Evolutionary conservation across 2,329 filamentous ascomycete species (phyloP), one percentile per base, ranked within the genome.

Genomic region (Bipolaris sorokiniana): DNA sequence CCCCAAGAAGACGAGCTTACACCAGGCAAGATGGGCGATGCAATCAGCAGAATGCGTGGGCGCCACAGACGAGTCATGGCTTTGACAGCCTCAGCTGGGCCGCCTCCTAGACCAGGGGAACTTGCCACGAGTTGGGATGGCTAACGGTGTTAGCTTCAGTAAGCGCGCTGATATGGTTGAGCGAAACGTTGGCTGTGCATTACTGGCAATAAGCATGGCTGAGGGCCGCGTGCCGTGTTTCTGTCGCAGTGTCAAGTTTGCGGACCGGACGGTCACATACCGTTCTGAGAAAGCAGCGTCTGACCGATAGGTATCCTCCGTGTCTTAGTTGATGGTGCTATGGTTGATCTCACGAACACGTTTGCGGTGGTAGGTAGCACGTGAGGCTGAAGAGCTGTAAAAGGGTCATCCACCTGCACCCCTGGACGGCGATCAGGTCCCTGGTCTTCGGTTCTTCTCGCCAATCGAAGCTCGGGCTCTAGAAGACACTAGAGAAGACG

Each of bases 401-500:
- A 52, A 57, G 36, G 49, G 49, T 38, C 33, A 18, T 31, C 28
- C 28, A 31, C 10, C 28, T 31, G 36, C 23, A 45, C 53, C 38
- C 48, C 58, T 59, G 52, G 51, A 59, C 40, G 61, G 51, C 54
- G 59, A 62, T 63, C 60, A 47, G 53, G 44, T 48, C 51, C 48
- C 51, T 57, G 45, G 57, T 61, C 62, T 46, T 45, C 42, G 42
- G 31, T 57, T 50, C 47, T 55, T 56, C 49, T 67, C 66, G 62
- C 62, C 58, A 67, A 67, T 67, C 66, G 63, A 61, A 62, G 65
- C 63, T 58, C 37, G 57, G 57, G 33, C 57, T 45, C 28, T 51
- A 10, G 22, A 44, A 26, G 51, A 22, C 28, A 31, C 40, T 33
- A 40, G 16, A 31, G 47, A 44, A 22, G 46, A 47, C 34, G 36